These are phyloP conservation scores for Cladosporium oxysporum DNA, from an alignment of 2,329 filamentous ascomycete species.

Conservation along the genomic window DNA sequence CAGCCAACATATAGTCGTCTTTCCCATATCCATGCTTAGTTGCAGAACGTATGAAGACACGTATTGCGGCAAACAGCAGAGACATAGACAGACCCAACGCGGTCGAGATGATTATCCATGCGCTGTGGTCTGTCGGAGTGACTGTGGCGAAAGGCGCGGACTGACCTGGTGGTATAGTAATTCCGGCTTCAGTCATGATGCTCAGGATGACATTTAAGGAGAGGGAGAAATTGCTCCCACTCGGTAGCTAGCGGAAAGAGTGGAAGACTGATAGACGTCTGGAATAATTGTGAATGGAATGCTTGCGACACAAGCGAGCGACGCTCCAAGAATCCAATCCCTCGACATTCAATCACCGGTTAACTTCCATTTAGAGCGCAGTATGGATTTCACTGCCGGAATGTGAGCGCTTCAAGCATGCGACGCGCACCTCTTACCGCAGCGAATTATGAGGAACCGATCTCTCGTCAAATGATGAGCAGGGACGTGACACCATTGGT, in stretches of 20 bases:
- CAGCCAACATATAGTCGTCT: conserved; percentile 21
- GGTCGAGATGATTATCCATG: conserved; percentile 25
- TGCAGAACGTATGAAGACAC: conserved; percentile 19
- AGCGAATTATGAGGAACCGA: not conserved
- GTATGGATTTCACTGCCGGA: not conserved
- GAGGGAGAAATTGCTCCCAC: not conserved
- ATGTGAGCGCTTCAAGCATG: not conserved
- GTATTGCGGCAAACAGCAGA: conserved; percentile 18
- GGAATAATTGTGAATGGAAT: not conserved
- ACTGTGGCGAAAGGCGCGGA: conserved; percentile 22
- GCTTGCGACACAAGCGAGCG: not conserved
- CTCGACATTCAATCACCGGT: not conserved
- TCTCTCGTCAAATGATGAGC: not conserved
- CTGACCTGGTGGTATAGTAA: conserved; percentile 17
- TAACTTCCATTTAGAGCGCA: not conserved
- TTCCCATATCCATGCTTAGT: conserved; percentile 19
- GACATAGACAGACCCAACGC: conserved; percentile 21
- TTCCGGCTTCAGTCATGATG: not conserved
- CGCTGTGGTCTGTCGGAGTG: conserved; percentile 22
- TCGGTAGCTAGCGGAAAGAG: not conserved
- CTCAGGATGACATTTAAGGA: not conserved
- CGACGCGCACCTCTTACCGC: not conserved
- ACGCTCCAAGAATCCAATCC: not conserved
- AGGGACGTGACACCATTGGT: not conserved
- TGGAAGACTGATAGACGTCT: too few species aligned